Conservation (phyloP, 225 moss, liverwort and hornwort species). For the Straminergon stramineum region DNA sequence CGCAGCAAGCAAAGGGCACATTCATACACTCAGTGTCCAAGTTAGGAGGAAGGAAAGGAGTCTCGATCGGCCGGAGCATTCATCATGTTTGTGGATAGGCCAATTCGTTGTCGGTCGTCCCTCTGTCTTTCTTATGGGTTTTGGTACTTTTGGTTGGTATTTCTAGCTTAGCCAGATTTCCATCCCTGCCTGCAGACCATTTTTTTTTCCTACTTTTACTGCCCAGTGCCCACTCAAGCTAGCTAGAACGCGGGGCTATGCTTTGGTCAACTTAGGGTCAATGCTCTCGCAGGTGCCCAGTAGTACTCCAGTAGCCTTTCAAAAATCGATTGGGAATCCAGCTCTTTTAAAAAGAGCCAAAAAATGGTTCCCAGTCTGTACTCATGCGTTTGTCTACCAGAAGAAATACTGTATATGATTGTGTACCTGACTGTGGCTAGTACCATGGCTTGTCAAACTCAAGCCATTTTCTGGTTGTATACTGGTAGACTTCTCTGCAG, state of each 20-base stretch:
- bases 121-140: neutral
- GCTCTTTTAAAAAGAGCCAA: neutral
- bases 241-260: neutral
- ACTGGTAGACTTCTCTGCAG: neutral
- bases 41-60: neutral
- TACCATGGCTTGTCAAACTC: neutral
- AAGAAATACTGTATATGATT: neutral
- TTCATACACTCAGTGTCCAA: neutral
- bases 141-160: neutral
- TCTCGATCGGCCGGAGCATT: neutral
- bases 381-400: neutral
- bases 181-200: neutral
- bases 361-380: neutral
- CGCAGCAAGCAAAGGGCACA: neutral
- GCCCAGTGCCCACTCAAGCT: too few relatives aligned
- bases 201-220: neutral
- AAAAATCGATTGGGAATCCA: neutral
- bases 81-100: constrained; percentile 5
- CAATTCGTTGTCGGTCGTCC: constrained; percentile 12
- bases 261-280: constrained; percentile 11
- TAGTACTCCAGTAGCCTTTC: neutral
- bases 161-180: neutral
- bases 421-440: neutral
- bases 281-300: neutral
- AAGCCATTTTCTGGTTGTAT: neutral